A percentile compares a stretch with the other conserved stretches of the same genome.
Evolutionary conservation across 768 basidiomycete species (phyloP).

Genomic region (Pleurotus eryngii): DNA sequence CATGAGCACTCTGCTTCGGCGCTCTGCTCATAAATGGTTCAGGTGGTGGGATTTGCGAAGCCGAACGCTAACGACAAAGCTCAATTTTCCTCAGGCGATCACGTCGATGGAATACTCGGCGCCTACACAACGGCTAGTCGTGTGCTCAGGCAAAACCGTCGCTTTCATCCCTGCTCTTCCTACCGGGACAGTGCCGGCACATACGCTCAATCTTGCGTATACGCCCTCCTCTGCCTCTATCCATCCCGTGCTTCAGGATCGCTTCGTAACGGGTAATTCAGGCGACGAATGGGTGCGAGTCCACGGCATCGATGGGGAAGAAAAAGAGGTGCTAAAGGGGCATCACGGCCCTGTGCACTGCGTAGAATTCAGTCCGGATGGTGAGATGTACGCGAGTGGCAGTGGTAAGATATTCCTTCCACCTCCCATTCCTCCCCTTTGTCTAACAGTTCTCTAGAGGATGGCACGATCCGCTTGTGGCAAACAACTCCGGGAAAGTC

Average conservation of each 20-base stretch:
- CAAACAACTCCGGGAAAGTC: constrained; percentile 92
- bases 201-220: constrained; percentile 78
- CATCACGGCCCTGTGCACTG: constrained; percentile 98
- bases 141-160: constrained; percentile 90
- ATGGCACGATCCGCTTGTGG: constrained; percentile 94
- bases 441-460: constrained; percentile 46
- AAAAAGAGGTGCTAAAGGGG: constrained; percentile 89
- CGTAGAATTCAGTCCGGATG: constrained; percentile 92
- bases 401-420: constrained; percentile 62
- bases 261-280: constrained; percentile 88
- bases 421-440: constrained; percentile 8
- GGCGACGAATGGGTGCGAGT: constrained; percentile 96
- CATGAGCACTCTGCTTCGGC: background rate
- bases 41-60: constrained; percentile 98
- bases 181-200: constrained; percentile 57
- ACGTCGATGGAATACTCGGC: constrained; percentile 92
- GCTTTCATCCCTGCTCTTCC: constrained; percentile 83
- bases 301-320: constrained; percentile 86
- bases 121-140: constrained; percentile 77
- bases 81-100: constrained; percentile 76
- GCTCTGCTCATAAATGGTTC: constrained; percentile 14
- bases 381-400: constrained; percentile 96
- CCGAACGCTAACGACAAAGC: constrained; percentile 61
- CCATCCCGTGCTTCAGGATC: constrained; percentile 83
- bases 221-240: constrained; percentile 92